Evolutionary conservation across 495 filamentous ascomycete genomes (phyloP), one percentile per base, ranked within the genome.

Genomic region (Thermochaetoides thermophila): DNA sequence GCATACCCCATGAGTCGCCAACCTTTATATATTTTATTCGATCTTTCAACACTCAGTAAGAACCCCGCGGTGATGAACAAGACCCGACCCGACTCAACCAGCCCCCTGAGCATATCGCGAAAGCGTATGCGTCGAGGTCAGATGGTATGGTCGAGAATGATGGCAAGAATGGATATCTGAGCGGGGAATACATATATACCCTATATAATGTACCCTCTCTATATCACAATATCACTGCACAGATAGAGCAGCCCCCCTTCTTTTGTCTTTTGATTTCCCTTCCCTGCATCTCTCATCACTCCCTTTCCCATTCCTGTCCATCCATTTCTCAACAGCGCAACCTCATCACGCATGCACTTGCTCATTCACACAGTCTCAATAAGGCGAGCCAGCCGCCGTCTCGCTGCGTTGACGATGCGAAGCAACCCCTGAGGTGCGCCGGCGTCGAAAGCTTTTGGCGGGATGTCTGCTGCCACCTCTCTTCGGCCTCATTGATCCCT

Each of bases 101-200:
- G 27, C 31, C 35, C 22, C 19, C 27, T 35, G 30, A 12, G 13
- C 32, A 24, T 29, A 31, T 40, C 31, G 28, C 14, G n/a, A n/a
- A n/a, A n/a, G 23, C 18, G 22, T 32, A 30, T 26, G 31, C 16
- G 26, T 34, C 31, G 21, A 34, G 31, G 10, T 4, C 26, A 17
- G 23, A 12, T 19, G 40, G 25, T 29, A 7, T 10, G 39, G 43
- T 20, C 29, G 43, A 43, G 33, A 16, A 50, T 56, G 55, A 48
- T 40, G 42, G 48, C 36, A 52, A 56, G 60, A 62, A 62, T 52
- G 53, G 58, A 60, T 44, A 59, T 62, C 55, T 53, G 58, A 60
- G 58, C 57, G 43, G 40, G n/a, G n/a, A n/a, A n/a, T n/a, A n/a
- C n/a, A n/a, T n/a, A n/a, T n/a, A n/a, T n/a, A n/a, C 22, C 20